Conservation (phyloP, 2,329 filamentous ascomycete genomes). For the Diaporthe sp. region DNA sequence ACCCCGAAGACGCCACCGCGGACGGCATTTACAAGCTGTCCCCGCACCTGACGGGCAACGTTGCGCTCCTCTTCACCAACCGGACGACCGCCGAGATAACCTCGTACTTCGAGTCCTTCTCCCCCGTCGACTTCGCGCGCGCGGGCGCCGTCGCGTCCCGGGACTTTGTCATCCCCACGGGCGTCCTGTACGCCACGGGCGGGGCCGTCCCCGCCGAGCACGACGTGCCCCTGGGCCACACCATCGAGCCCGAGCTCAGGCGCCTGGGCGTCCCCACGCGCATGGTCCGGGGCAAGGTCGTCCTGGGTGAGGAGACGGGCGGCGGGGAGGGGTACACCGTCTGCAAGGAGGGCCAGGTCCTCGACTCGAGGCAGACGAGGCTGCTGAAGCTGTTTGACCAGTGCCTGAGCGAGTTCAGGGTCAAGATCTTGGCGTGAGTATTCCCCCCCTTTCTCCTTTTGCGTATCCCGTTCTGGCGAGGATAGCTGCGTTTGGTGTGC, state of each 20-base stretch:
- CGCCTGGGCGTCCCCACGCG: conserved; percentile 91
- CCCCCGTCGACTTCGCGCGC: conserved; percentile 89
- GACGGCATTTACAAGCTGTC: conserved; percentile 80
- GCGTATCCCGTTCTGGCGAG: too few species aligned
- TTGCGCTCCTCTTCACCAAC: conserved; percentile 92
- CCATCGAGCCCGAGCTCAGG: conserved; percentile 89
- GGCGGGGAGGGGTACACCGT: conserved; percentile 75
- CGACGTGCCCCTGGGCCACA: conserved; percentile 89
- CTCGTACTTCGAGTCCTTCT: conserved; percentile 79
- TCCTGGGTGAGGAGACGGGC: conserved; percentile 73
- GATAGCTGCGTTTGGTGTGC: not conserved
- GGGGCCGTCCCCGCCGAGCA: conserved; percentile 85
- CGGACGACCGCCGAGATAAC: conserved; percentile 76
- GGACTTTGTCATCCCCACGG: conserved; percentile 84
- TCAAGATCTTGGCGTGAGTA: conserved; percentile 80
- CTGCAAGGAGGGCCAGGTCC: conserved; percentile 85
- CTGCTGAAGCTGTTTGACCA: conserved; percentile 95
- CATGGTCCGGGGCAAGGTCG: conserved; percentile 89
- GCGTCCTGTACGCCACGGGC: conserved; percentile 83
- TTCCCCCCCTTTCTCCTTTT: not conserved
- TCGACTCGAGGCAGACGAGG: conserved; percentile 93
- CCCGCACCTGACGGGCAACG: conserved; percentile 80
- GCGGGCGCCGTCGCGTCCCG: conserved; percentile 83
- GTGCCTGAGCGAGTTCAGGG: conserved; percentile 89
- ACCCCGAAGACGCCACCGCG: conserved; percentile 82